Evolutionary conservation across 768 basidiomycete genomes (phyloP).

Genomic region (Mrakia frigida): DNA sequence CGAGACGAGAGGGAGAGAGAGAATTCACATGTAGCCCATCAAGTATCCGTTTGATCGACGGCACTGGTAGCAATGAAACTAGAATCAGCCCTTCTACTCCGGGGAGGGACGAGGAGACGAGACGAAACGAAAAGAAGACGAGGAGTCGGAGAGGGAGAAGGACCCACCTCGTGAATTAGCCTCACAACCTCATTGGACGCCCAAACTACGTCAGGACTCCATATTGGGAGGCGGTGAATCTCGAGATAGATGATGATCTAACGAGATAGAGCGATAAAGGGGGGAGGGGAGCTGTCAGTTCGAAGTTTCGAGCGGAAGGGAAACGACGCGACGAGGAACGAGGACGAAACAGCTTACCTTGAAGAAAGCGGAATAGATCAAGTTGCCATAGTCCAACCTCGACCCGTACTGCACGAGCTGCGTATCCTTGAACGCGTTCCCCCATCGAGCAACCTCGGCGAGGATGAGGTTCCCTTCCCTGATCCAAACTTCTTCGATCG

Average conservation of each 20-base stretch:
- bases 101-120: background rate
- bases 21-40: background rate
- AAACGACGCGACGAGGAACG: background rate
- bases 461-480: background rate
- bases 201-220: background rate
- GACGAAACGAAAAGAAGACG: background rate
- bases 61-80: background rate
- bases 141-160: background rate
- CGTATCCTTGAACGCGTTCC: background rate
- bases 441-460: background rate
- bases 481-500: conserved; percentile 2
- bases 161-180: background rate
- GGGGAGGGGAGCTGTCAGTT: background rate
- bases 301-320: background rate
- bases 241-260: conserved; percentile 7
- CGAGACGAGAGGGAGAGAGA: too few relatives aligned
- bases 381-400: background rate
- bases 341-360: background rate
- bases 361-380: background rate
- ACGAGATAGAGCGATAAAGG: background rate
- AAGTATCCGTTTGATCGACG: background rate
- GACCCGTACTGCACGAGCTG: background rate
- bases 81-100: background rate
- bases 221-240: background rate
- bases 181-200: background rate